Evolutionary conservation across 2,329 filamentous ascomycete genomes (phyloP).

Genomic region (Leptosphaerulina australis): DNA sequence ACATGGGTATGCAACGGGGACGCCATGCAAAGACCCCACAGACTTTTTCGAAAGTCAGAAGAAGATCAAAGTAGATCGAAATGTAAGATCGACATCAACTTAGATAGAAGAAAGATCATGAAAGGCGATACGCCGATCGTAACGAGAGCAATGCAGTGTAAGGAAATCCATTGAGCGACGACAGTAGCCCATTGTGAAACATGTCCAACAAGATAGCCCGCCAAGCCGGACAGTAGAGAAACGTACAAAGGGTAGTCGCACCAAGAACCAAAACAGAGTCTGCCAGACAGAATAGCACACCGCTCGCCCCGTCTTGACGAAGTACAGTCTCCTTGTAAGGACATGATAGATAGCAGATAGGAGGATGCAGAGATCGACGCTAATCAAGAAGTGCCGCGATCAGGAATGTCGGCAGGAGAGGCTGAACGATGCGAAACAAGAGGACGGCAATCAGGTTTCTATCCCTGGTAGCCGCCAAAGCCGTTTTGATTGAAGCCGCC

Average conservation of each 20-base stretch:
- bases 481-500: constrained; percentile 59
- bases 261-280: constrained; percentile 24
- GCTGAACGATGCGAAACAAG: constrained; percentile 38
- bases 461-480: constrained; percentile 67
- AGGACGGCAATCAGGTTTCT: constrained; percentile 39
- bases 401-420: constrained; percentile 43
- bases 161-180: constrained; percentile 38
- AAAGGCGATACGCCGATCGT: constrained; percentile 7
- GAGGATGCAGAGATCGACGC: constrained; percentile 39
- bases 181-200: constrained; percentile 28
- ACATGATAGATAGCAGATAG: constrained; percentile 43
- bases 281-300: constrained; percentile 25
- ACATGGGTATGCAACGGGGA: constrained; percentile 19
- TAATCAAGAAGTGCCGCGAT: constrained; percentile 48
- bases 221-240: constrained; percentile 20
- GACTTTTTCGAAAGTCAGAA: constrained; percentile 26
- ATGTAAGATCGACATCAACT: constrained; percentile 19
- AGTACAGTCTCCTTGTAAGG: constrained; percentile 35
- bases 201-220: constrained; percentile 31
- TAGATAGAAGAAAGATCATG: constrained; percentile 18
- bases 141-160: constrained; percentile 22
- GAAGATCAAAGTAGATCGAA: constrained; percentile 25
- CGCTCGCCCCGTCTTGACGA: constrained; percentile 35
- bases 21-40: constrained; percentile 18
- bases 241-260: constrained; percentile 38